These are phyloP conservation scores for Gentiana dahurica DNA, from an alignment of 257 asterid genomes.

Conservation along the genomic window DNA sequence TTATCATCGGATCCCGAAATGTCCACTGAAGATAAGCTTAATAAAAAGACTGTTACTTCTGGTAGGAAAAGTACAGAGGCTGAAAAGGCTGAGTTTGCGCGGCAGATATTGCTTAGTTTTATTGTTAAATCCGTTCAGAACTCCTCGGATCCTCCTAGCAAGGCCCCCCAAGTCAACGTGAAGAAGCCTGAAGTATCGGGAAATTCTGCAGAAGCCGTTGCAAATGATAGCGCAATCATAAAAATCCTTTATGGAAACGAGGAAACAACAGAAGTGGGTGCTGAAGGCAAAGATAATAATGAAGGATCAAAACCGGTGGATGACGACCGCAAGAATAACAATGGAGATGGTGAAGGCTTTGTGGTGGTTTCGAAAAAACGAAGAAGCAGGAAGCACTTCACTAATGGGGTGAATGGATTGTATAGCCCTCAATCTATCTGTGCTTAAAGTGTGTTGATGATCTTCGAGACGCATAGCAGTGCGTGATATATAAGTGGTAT, in stretches of 20 bases:
- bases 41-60: constrained; percentile 23
- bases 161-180: constrained; percentile 20
- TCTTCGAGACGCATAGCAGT: neutral
- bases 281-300: constrained; percentile 19
- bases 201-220: constrained; percentile 64
- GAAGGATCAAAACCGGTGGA: constrained; percentile 23
- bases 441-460: constrained; percentile 71
- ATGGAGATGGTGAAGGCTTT: constrained; percentile 80
- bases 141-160: constrained; percentile 41
- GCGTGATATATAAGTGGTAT: no score
- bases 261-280: constrained; percentile 21
- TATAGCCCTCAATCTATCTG: constrained; percentile 73
- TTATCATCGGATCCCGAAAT: constrained; percentile 26
- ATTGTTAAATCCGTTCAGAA: constrained; percentile 82
- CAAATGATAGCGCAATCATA: constrained; percentile 68
- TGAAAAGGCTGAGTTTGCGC: constrained; percentile 78
- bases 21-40: constrained; percentile 33
- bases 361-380: constrained; percentile 77
- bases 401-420: constrained; percentile 52
- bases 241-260: constrained; percentile 57
- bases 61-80: constrained; percentile 46
- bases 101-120: constrained; percentile 90
- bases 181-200: constrained; percentile 41
- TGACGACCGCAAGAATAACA: constrained; percentile 24
- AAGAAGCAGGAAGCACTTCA: constrained; percentile 74